phyloP scores from a whole-genome alignment of 441 rosid genomes.

The Hura crepitans region DNA sequence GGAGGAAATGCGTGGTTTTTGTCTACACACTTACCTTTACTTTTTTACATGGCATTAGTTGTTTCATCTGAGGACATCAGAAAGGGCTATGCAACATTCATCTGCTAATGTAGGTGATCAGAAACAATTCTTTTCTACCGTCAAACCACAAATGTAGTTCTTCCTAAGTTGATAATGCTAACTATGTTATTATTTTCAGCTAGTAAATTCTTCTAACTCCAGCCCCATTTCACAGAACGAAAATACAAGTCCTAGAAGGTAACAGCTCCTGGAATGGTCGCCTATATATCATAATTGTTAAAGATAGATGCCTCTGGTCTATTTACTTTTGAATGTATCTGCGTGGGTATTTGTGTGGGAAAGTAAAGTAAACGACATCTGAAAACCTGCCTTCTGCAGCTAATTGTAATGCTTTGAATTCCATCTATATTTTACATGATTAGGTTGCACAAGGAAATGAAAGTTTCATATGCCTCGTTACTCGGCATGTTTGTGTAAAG shows the following conservation, averaged over 20 bases:
- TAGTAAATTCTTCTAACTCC: conserved; percentile 14
- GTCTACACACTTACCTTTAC: not conserved
- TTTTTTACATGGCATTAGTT: conserved; percentile 31
- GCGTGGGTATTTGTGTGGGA: not conserved
- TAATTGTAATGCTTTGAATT: too few species aligned
- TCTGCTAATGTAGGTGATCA: conserved; percentile 31
- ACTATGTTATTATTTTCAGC: conserved; percentile 32
- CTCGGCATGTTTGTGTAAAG: conserved; percentile 3
- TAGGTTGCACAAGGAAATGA: not conserved
- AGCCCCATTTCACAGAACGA: conserved; percentile 32
- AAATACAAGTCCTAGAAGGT: conserved; percentile 37
- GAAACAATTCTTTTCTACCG: not conserved
- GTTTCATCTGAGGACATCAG: conserved; percentile 54
- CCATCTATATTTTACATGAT: not conserved
- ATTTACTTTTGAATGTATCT: not conserved
- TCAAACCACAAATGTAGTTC: not conserved
- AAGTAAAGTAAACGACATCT: not conserved
- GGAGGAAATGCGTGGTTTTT: not conserved
- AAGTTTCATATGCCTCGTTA: too few species aligned
- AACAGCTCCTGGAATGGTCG: not conserved
- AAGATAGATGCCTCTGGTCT: not conserved
- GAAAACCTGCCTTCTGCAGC: not conserved
- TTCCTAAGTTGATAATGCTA: conserved; percentile 9
- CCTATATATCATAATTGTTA: not conserved
- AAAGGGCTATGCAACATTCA: conserved; percentile 46